Evolutionary conservation across 2,329 filamentous ascomycete species (phyloP).

Genomic region (Pseudogymnoascus sp.): DNA sequence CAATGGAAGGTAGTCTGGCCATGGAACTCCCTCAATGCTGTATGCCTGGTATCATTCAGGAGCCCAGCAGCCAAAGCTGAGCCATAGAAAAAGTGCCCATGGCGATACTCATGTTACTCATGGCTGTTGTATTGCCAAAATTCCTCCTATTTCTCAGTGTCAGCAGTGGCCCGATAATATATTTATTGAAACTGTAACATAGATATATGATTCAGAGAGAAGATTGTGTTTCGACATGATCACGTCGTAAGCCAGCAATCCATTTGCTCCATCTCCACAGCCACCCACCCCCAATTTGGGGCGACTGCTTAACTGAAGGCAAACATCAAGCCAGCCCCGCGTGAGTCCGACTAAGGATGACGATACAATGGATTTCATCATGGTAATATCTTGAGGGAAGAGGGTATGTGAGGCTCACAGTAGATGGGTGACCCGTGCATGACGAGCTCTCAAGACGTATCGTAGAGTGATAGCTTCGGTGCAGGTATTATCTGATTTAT

Average conservation of each 20-base stretch:
- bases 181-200: background rate
- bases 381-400: constrained; percentile 28
- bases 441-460: background rate
- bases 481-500: background rate
- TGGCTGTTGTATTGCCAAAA: background rate
- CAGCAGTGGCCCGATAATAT: background rate
- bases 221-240: constrained; percentile 45
- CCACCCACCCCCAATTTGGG: constrained; percentile 18
- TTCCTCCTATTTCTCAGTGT: background rate
- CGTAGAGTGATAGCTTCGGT: background rate
- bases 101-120: background rate
- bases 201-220: constrained; percentile 39
- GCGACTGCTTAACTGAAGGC: constrained; percentile 14
- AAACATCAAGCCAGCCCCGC: constrained; percentile 24
- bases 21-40: background rate
- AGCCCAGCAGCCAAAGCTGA: background rate
- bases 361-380: constrained; percentile 87
- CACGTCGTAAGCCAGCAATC: constrained; percentile 26
- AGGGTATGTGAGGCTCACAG: background rate
- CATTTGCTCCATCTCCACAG: constrained; percentile 3
- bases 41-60: background rate
- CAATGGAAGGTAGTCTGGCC: background rate
- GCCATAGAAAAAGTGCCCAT: background rate
- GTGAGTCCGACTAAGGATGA: constrained; percentile 90
- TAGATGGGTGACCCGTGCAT: background rate